Evolutionary conservation across 768 basidiomycete genomes (phyloP).

Genomic region (Termitomyces sp.): DNA sequence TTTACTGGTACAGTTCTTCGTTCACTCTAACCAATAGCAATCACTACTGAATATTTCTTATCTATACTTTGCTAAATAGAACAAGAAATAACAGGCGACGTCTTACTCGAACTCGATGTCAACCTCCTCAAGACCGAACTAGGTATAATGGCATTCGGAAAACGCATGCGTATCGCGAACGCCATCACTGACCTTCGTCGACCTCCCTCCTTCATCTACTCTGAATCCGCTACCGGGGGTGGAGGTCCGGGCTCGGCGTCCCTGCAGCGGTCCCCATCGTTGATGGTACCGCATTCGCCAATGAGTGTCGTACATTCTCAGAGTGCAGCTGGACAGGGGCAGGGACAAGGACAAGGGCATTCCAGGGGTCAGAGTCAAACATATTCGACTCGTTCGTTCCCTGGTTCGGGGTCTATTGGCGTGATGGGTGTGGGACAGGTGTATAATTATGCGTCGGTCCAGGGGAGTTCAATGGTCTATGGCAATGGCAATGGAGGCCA

Average conservation of each 20-base stretch:
- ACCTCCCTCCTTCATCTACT: slow-evolving; percentile 60
- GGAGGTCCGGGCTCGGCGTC: slow-evolving; percentile 10
- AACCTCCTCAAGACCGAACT: slow-evolving; percentile 91
- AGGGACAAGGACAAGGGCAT: slow-evolving; percentile 29
- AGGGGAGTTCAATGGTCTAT: background rate
- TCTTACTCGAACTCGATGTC: slow-evolving; percentile 90
- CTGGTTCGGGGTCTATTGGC: slow-evolving; percentile 31
- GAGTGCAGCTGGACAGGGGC: slow-evolving; percentile 3
- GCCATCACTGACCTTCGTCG: slow-evolving; percentile 86
- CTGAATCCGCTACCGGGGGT: slow-evolving; percentile 29
- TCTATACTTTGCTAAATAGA: slow-evolving; percentile 43
- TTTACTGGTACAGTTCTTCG: slow-evolving; percentile 65
- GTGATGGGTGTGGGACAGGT: background rate
- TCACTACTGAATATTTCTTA: background rate
- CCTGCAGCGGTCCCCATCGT: slow-evolving; percentile 28
- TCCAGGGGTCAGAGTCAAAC: slow-evolving; percentile 41
- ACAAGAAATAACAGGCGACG: slow-evolving; percentile 98
- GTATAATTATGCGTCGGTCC: background rate
- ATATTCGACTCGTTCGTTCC: slow-evolving; percentile 44
- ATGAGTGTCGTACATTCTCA: slow-evolving; percentile 29
- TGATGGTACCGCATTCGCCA: background rate
- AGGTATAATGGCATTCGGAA: slow-evolving; percentile 91
- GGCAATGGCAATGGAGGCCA: background rate
- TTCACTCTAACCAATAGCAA: background rate
- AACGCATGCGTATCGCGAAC: slow-evolving; percentile 89